Conservation (phyloP, 768 basidiomycete genomes). For the Boletus sp. region DNA sequence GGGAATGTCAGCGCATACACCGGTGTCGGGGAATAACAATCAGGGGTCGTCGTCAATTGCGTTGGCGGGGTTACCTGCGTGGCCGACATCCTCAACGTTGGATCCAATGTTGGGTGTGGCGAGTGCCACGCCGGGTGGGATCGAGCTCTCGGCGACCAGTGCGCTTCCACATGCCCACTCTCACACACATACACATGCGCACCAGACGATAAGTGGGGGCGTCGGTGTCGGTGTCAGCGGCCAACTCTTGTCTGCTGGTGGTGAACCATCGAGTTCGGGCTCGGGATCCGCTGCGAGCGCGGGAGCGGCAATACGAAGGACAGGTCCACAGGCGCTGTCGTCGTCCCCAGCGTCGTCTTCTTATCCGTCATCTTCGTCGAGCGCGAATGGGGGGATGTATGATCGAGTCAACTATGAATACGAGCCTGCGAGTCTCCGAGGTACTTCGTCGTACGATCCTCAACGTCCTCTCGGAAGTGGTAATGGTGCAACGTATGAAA, state of each 20-base stretch:
- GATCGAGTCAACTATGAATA: conserved; percentile 24
- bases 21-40: conserved; percentile 11
- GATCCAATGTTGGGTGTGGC: conserved; percentile 33
- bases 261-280: conserved; percentile 14
- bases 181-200: conserved; percentile 6
- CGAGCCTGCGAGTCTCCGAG: conserved; percentile 14
- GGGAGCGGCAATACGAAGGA: conserved; percentile 10
- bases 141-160: conserved; percentile 24
- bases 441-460: conserved; percentile 18
- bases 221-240: conserved; percentile 7
- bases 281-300: conserved; percentile 1
- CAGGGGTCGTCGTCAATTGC: conserved; percentile 18
- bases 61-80: conserved; percentile 30
- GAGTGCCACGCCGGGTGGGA: conserved; percentile 31
- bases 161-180: conserved; percentile 11
- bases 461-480: conserved; percentile 15
- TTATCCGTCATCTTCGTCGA: conserved; percentile 18
- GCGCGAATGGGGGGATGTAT: conserved; percentile 13
- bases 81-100: conserved; percentile 29
- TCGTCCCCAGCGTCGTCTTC: conserved; percentile 12
- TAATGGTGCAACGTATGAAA: conserved; percentile 16
- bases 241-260: conserved; percentile 19
- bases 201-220: conserved; percentile 10
- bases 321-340: conserved; percentile 13
- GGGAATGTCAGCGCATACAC: conserved; percentile 20